Evolutionary conservation across 2,329 filamentous ascomycete genomes (phyloP).

Genomic region (Pseudofabraea citricarpa): DNA sequence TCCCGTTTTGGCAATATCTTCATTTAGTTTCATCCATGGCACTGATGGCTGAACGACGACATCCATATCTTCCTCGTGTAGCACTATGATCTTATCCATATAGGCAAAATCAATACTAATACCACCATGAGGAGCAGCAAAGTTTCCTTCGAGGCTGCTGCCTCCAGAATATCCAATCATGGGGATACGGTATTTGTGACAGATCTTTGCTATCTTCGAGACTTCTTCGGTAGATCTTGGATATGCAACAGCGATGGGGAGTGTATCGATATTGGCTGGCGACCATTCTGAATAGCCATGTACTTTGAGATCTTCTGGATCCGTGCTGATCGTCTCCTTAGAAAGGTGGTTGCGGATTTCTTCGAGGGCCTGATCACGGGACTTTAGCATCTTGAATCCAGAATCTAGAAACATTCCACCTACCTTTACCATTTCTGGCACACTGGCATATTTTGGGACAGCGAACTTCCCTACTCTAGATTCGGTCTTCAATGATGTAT

Average conservation of each 20-base stretch:
- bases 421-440: too few species aligned
- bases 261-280: constrained; percentile 51
- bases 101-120: constrained; percentile 84
- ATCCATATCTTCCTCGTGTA: constrained; percentile 88
- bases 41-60: constrained; percentile 87
- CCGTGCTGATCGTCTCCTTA: constrained; percentile 56
- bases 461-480: too few species aligned
- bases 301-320: constrained; percentile 54
- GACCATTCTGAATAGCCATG: constrained; percentile 69
- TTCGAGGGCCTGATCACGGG: constrained; percentile 46
- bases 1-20: constrained; percentile 62
- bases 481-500: too few species aligned
- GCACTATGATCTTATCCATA: constrained; percentile 77
- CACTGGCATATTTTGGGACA: too few species aligned
- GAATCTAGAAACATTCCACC: too few species aligned
- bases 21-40: constrained; percentile 88
- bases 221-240: constrained; percentile 58
- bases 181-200: constrained; percentile 73
- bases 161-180: constrained; percentile 82
- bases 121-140: constrained; percentile 80
- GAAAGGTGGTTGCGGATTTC: constrained; percentile 48
- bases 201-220: constrained; percentile 58
- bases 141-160: constrained; percentile 83
- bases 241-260: constrained; percentile 61
- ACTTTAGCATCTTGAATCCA: too few species aligned